A percentile compares a stretch with the other conserved stretches of the same genome.
phyloP scores from a whole-genome alignment of 1,139 yeast species.

The Candida buenavistaensis region DNA sequence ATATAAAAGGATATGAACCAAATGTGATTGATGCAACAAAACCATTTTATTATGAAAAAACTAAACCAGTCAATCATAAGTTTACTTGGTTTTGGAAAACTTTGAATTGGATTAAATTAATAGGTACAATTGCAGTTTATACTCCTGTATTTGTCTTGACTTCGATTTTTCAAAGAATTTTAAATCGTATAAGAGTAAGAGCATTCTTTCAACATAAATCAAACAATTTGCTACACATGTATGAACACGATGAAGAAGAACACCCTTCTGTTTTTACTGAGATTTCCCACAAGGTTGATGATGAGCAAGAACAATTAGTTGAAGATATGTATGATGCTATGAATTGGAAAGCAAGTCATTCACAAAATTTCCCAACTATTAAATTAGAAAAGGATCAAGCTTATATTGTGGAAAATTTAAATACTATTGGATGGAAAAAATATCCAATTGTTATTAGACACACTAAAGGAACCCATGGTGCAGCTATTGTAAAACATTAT shows the following conservation, averaged over 20 bases:
- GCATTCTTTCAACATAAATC: conserved; percentile 29
- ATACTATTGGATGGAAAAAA: conserved; percentile 64
- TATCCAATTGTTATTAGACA: conserved; percentile 67
- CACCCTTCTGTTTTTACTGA: conserved; percentile 13
- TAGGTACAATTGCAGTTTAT: conserved; percentile 41
- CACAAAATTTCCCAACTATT: conserved; percentile 37
- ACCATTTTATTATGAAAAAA: conserved; percentile 20
- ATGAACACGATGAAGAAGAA: conserved; percentile 18
- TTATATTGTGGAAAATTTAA: conserved; percentile 56
- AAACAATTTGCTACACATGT: conserved; percentile 32
- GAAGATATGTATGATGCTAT: conserved; percentile 64
- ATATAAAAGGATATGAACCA: conserved; percentile 52
- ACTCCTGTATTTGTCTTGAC: conserved; percentile 53
- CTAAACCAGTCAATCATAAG: conserved; percentile 14
- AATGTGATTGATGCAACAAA: conserved; percentile 49
- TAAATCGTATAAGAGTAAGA: conserved; percentile 33
- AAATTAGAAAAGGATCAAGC: conserved; percentile 45
- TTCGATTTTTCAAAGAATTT: conserved; percentile 42
- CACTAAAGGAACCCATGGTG: conserved; percentile 75
- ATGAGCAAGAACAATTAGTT: conserved; percentile 56
- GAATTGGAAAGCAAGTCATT: conserved; percentile 33
- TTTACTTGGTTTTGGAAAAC: conserved; percentile 24
- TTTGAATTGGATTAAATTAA: conserved; percentile 47
- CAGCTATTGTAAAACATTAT: conserved; percentile 66
- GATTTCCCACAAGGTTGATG: conserved; percentile 35